Base-by-base conservation (phyloP, 768 basidiomycete species). In the Hericium erinaceus region DNA sequence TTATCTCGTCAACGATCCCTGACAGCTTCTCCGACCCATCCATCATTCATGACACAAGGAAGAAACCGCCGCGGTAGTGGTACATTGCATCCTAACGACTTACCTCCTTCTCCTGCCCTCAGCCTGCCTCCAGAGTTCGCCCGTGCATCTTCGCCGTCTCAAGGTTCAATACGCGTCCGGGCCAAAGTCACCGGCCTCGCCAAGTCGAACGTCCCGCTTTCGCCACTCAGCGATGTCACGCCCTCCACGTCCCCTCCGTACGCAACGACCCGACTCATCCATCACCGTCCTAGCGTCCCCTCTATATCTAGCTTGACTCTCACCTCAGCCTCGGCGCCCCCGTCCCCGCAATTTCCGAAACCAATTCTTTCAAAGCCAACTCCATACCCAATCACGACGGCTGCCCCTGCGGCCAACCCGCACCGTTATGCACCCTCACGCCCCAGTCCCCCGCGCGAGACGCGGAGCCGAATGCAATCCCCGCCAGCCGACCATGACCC, bases 151-250 rank as follows among this genome's bases (percentile, higher is more conserved):
- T 56, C 64, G 3, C 49, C 49, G 20, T 51, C 49, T 13, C 48
- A 55, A 15, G 63, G 60, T 15, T 54, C 59, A 12, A 26, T 69
- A 44, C 71, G 72, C 64, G 77, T 89, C 60, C 87, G 79, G 68
- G 80, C 87, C 18, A 88, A 81, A 65, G 75, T 88, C 24, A 78
- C 84, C 0, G 68, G 71, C 39, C 60, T 82, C 48, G 78, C 74
- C 20, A 81, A 76, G 60, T 22, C 51, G 20, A 59, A 41, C 15
- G 24, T 58, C 12, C 57, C 63, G 26, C 24, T 60, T 9, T 41
- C 53, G 12, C 56, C 62, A 18, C 15, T 53, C 16, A 54, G 40
- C 39, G 39, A 46, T 6, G 52, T 26, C 28, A 46, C 56, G 12
- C 39, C 59, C 11, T 33, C 33, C 33, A 58, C 64, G 8, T 57